A percentile compares a stretch with the other conserved stretches of the same genome.
Evolutionary conservation across 2,329 filamentous ascomycete species (phyloP).

Genomic region (Cercospora brassicicola): DNA sequence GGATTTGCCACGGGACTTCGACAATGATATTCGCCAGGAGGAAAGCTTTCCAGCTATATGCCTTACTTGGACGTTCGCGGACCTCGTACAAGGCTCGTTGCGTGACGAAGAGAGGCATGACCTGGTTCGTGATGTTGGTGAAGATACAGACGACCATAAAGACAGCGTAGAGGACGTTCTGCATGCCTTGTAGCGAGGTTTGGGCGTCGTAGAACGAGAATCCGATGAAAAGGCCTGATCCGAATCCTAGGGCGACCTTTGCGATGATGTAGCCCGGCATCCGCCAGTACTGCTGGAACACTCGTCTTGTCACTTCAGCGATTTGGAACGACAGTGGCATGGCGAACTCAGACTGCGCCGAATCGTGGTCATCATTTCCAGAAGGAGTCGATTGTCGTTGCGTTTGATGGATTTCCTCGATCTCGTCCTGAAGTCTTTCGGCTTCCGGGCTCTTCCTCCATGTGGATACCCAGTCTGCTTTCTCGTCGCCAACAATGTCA

Average conservation of each 20-base stretch:
- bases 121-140: slow-evolving; percentile 55
- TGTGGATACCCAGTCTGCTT: slow-evolving; percentile 44
- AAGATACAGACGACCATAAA: slow-evolving; percentile 50
- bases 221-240: slow-evolving; percentile 51
- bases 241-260: slow-evolving; percentile 58
- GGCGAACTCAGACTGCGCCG: slow-evolving; percentile 46
- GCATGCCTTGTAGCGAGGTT: slow-evolving; percentile 44
- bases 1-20: slow-evolving; percentile 66
- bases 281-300: slow-evolving; percentile 49
- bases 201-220: slow-evolving; percentile 47
- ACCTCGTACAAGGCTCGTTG: slow-evolving; percentile 61
- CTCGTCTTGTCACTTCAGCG: slow-evolving; percentile 42
- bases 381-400: slow-evolving; percentile 30
- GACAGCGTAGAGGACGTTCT: slow-evolving; percentile 50
- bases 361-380: slow-evolving; percentile 32
- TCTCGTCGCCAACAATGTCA: slow-evolving; percentile 43
- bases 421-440: slow-evolving; percentile 38
- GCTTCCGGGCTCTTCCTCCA: slow-evolving; percentile 41
- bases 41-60: slow-evolving; percentile 74
- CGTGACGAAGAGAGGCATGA: slow-evolving; percentile 60
- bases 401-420: slow-evolving; percentile 43
- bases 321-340: slow-evolving; percentile 43
- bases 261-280: slow-evolving; percentile 54
- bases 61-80: slow-evolving; percentile 63
- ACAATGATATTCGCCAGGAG: slow-evolving; percentile 69